A percentile compares a stretch with the other conserved stretches of the same genome.
Evolutionary conservation across 371 early-diverging fungal species (phyloP).

Genomic region (Mortierella sp.): DNA sequence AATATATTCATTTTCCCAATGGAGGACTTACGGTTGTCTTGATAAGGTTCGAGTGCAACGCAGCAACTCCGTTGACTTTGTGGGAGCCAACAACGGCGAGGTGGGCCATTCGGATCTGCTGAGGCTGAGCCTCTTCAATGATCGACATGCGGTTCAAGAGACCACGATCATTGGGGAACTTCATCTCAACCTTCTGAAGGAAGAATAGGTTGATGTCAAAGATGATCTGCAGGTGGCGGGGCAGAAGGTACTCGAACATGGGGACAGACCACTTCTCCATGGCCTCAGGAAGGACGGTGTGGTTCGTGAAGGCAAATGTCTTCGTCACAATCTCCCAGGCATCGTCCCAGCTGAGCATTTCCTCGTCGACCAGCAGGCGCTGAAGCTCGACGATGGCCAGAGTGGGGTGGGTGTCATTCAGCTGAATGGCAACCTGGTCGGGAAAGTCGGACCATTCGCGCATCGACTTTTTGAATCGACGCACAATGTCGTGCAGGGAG

Average conservation of each 20-base stretch:
- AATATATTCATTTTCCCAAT: too few relatives aligned
- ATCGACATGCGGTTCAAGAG: constrained; percentile 87
- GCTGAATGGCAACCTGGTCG: constrained; percentile 90
- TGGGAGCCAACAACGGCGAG: constrained; percentile 81
- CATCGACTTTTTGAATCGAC: constrained; percentile 88
- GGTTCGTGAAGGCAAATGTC: constrained; percentile 95
- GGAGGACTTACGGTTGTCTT: constrained; percentile 65
- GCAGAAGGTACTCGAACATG: constrained; percentile 86
- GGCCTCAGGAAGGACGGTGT: constrained; percentile 95
- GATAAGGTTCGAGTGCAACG: constrained; percentile 89
- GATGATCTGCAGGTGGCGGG: constrained; percentile 94
- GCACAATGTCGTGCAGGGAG: constrained; percentile 86
- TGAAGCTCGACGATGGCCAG: constrained; percentile 89
- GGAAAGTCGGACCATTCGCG: constrained; percentile 88
- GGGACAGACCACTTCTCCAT: constrained; percentile 95
- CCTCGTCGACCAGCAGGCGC: constrained; percentile 89
- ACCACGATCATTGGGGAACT: constrained; percentile 88
- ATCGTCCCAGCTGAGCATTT: constrained; percentile 89
- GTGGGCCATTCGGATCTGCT: constrained; percentile 82
- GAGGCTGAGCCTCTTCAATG: constrained; percentile 89
- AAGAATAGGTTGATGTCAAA: constrained; percentile 97
- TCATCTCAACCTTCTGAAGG: constrained; percentile 87
- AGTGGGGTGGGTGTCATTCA: constrained; percentile 89
- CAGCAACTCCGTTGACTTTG: constrained; percentile 94
- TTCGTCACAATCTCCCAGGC: constrained; percentile 92